Percentiles rank a stretch among this genome's conserved stretches.
Conservation (phyloP, 495 filamentous ascomycete species). For the Aspergillus coremiiformis region DNA sequence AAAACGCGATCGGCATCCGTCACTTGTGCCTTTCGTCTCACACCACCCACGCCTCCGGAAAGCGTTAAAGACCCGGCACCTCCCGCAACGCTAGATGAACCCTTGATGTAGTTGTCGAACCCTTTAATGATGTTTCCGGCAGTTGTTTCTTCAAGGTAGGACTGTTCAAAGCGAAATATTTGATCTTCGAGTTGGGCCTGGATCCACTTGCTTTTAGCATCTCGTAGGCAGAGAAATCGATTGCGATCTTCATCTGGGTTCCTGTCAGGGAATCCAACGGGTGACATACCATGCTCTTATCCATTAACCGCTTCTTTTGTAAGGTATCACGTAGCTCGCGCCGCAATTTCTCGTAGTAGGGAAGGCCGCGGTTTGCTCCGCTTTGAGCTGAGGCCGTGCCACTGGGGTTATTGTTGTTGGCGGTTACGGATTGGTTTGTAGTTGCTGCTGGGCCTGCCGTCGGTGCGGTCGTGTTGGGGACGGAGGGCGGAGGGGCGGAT, state of each 20-base stretch:
- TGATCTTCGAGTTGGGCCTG: constrained; percentile 67
- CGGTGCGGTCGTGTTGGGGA: constrained; percentile 1
- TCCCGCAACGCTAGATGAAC: constrained; percentile 42
- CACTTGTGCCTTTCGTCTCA: constrained; percentile 41
- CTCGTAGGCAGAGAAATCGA: too few relatives aligned
- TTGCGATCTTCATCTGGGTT: too few relatives aligned
- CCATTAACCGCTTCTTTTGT: constrained; percentile 58
- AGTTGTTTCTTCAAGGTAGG: constrained; percentile 86
- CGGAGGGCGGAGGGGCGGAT: constrained; percentile 21
- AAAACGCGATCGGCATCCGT: constrained; percentile 47
- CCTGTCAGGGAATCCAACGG: too few relatives aligned
- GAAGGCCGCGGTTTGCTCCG: constrained; percentile 41
- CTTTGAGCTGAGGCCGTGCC: constrained; percentile 1
- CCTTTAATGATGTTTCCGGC: constrained; percentile 93
- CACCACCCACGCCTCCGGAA: constrained; percentile 22
- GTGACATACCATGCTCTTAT: constrained; percentile 54
- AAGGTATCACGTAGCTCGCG: constrained; percentile 61
- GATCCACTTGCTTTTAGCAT: neutral
- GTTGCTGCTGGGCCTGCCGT: constrained; percentile 4
- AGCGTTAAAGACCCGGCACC: constrained; percentile 40
- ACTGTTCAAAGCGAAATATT: constrained; percentile 75
- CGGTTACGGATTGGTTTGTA: neutral
- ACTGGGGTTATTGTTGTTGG: constrained; percentile 7
- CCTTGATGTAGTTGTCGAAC: constrained; percentile 97
- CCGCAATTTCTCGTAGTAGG: constrained; percentile 68